phyloP scores from a whole-genome alignment of 495 filamentous ascomycete genomes.

The Talaromyces stipitatus region DNA sequence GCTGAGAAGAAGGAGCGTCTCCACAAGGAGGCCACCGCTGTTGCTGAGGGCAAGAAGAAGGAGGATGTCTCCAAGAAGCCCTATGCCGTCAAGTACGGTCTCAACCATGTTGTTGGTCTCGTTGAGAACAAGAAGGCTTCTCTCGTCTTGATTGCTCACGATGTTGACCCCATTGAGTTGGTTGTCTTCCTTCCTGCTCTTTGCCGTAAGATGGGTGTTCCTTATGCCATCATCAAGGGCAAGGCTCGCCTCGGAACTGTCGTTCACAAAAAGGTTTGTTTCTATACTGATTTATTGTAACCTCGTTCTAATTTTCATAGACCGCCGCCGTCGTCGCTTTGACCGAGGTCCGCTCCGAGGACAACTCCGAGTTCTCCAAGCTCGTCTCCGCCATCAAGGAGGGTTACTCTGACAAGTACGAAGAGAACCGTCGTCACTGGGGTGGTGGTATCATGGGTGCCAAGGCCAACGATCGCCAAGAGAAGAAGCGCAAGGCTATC shows the following conservation, averaged over 20 bases:
- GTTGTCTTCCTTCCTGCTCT: conserved; percentile 98
- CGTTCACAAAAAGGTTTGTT: conserved; percentile 93
- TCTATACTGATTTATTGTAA: neutral
- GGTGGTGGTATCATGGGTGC: conserved; percentile 99
- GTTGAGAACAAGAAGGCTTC: conserved; percentile 99
- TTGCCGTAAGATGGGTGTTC: conserved; percentile 99
- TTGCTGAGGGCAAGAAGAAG: conserved; percentile 99
- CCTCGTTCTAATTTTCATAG: conserved; percentile 32
- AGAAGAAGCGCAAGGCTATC: conserved; percentile 95
- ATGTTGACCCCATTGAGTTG: conserved; percentile 99
- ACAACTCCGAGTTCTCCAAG: conserved; percentile 96
- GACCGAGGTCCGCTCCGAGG: conserved; percentile 93
- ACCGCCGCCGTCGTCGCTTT: conserved; percentile 93
- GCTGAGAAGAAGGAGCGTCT: conserved; percentile 99
- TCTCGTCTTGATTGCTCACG: conserved; percentile 96
- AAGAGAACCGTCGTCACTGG: conserved; percentile 90
- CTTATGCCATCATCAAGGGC: conserved; percentile 98
- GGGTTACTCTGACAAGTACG: conserved; percentile 92
- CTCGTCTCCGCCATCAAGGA: conserved; percentile 95
- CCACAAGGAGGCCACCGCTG: conserved; percentile 91
- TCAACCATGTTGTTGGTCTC: conserved; percentile 99
- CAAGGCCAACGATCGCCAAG: conserved; percentile 87
- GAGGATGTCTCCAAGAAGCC: conserved; percentile 99
- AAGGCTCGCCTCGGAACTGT: conserved; percentile 98
- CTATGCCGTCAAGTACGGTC: conserved; percentile 97